Conservation (phyloP, 768 basidiomycete species). For the Lentinula raphanica region DNA sequence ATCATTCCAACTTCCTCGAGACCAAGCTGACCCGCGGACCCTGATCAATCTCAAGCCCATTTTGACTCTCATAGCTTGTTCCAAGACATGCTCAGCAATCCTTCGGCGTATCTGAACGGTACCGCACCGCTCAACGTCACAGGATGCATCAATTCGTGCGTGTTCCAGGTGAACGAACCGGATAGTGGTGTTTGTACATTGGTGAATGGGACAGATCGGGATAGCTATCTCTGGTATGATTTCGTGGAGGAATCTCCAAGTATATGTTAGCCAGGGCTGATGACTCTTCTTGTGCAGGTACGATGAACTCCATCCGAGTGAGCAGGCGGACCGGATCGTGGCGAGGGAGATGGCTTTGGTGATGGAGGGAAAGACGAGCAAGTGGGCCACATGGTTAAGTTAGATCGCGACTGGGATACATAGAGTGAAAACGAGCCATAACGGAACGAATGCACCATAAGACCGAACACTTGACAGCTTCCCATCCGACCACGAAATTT, state of each 20-base stretch:
- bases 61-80: constrained; percentile 42
- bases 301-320: constrained; percentile 58
- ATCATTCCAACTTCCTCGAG: not conserved
- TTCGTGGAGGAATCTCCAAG: not conserved
- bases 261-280: not conserved
- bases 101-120: constrained; percentile 41
- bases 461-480: too few species aligned
- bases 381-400: constrained; percentile 50
- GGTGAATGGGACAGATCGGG: constrained; percentile 38
- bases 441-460: not conserved
- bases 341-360: constrained; percentile 46
- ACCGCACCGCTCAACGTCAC: constrained; percentile 44
- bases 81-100: constrained; percentile 32
- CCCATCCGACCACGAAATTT: too few species aligned
- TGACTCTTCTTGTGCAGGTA: constrained; percentile 25
- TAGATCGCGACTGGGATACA: constrained; percentile 11
- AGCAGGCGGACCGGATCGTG: constrained; percentile 51
- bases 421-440: not conserved
- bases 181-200: constrained; percentile 27
- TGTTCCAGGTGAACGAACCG: constrained; percentile 26
- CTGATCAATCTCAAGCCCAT: constrained; percentile 18
- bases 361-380: constrained; percentile 36
- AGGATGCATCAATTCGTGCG: constrained; percentile 26
- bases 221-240: constrained; percentile 58
- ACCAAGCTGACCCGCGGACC: not conserved